These are phyloP conservation scores for Haematococcus lacustris DNA, from an alignment of 139 green algal species.

Conservation along the genomic window DNA sequence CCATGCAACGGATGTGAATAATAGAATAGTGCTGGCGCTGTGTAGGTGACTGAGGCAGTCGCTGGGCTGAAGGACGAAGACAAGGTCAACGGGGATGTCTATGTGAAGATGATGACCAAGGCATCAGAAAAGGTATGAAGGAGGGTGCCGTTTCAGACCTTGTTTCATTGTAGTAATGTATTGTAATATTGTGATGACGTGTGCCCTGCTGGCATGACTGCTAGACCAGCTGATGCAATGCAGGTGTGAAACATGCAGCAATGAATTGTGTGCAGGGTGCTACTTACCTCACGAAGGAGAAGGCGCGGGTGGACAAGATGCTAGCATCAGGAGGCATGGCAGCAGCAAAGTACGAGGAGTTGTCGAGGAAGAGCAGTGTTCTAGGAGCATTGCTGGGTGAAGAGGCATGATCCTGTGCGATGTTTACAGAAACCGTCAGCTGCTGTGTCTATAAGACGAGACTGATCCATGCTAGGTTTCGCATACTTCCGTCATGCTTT, in stretches of 20 bases:
- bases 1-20: not conserved
- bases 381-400: conserved; percentile 27
- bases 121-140: conserved; percentile 66
- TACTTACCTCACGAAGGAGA: conserved; percentile 64
- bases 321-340: conserved; percentile 33
- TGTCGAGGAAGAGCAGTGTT: conserved; percentile 34
- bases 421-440: not conserved
- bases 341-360: conserved; percentile 42
- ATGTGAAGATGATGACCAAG: conserved; percentile 64
- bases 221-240: no score
- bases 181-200: no score
- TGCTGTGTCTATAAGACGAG: no score
- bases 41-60: conserved; percentile 11
- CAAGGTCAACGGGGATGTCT: conserved; percentile 55
- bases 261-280: no score
- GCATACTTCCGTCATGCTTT: no score
- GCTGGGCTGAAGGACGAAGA: conserved; percentile 24
- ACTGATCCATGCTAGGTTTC: no score
- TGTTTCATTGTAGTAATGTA: no score
- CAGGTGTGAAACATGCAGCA: no score
- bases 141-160: no score
- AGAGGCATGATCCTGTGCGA: no score
- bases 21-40: no score
- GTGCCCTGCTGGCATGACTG: no score
- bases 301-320: conserved; percentile 62